These are phyloP conservation scores for Podospora bellae-mahoneyi DNA, from an alignment of 495 filamentous ascomycete species.

Conservation along the genomic window DNA sequence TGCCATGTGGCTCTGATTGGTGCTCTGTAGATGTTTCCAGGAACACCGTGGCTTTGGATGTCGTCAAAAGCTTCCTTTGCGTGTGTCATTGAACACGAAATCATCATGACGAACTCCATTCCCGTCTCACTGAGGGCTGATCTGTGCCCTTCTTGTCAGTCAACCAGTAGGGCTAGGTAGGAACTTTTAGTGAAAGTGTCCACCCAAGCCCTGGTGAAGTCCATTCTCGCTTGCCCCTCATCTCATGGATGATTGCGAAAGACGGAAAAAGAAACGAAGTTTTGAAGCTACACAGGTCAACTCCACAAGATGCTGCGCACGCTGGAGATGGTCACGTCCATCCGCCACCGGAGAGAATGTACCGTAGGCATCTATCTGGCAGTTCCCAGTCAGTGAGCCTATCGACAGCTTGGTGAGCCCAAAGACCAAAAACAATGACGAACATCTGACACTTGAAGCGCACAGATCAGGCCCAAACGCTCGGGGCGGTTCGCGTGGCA, in stretches of 20 bases:
- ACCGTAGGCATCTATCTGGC: not conserved
- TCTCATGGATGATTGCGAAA: not conserved
- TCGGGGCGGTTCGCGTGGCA: slow-evolving; percentile 9
- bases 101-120: too few species aligned
- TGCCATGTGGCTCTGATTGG: not conserved
- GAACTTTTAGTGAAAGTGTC: not conserved
- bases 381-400: not conserved
- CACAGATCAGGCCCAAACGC: not conserved
- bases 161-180: not conserved
- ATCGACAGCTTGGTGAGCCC: not conserved
- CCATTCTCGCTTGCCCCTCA: not conserved
- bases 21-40: not conserved
- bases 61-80: not conserved
- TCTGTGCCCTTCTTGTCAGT: not conserved
- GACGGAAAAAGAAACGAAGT: not conserved
- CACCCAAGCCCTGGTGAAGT: not conserved
- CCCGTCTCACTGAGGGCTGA: not conserved
- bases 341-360: not conserved
- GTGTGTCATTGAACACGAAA: too few species aligned
- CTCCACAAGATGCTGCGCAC: not conserved
- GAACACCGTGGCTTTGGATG: not conserved
- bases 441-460: slow-evolving; percentile 2
- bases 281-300: not conserved
- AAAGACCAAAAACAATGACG: not conserved
- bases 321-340: not conserved